These are phyloP conservation scores for Endogone sp. DNA, from an alignment of 192 early-diverging fungal genomes.

Conservation along the genomic window DNA sequence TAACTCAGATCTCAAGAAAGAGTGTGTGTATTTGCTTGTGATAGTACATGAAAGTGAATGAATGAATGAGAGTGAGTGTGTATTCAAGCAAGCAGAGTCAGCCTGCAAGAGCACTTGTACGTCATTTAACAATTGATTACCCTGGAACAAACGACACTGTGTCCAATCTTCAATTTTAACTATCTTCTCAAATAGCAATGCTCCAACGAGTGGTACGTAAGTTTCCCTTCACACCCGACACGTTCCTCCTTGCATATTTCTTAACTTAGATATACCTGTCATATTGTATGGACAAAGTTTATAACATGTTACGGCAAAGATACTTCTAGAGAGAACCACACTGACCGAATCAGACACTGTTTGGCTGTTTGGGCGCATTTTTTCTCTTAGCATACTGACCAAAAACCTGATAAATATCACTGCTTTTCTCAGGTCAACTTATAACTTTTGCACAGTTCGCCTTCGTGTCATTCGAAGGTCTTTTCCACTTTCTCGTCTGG, in stretches of 20 bases:
- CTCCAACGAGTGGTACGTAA: constrained; percentile 51
- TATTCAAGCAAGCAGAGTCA: too few relatives aligned
- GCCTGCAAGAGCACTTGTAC: too few relatives aligned
- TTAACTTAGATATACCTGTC: too few relatives aligned
- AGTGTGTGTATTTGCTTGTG: background rate
- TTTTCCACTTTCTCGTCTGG: constrained; percentile 56
- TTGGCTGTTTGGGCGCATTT: too few relatives aligned
- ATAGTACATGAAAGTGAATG: background rate
- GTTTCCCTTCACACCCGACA: background rate
- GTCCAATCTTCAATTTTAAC: too few relatives aligned
- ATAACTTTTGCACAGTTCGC: constrained; percentile 83
- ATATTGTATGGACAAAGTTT: too few relatives aligned
- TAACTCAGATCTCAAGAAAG: background rate
- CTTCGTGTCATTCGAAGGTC: constrained; percentile 69
- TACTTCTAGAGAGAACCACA: too few relatives aligned
- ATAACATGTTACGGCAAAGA: too few relatives aligned
- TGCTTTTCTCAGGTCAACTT: constrained; percentile 48
- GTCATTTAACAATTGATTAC: too few relatives aligned
- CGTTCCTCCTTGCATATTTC: too few relatives aligned
- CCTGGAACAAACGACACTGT: too few relatives aligned
- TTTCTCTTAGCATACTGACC: background rate
- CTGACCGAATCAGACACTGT: too few relatives aligned
- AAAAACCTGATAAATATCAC: background rate
- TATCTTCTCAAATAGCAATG: constrained; percentile 30
- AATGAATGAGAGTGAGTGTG: background rate